Evolutionary conservation across 768 basidiomycete genomes (phyloP), one percentile per base, ranked within the genome.

Genomic region (Lactifluus subvellereus): DNA sequence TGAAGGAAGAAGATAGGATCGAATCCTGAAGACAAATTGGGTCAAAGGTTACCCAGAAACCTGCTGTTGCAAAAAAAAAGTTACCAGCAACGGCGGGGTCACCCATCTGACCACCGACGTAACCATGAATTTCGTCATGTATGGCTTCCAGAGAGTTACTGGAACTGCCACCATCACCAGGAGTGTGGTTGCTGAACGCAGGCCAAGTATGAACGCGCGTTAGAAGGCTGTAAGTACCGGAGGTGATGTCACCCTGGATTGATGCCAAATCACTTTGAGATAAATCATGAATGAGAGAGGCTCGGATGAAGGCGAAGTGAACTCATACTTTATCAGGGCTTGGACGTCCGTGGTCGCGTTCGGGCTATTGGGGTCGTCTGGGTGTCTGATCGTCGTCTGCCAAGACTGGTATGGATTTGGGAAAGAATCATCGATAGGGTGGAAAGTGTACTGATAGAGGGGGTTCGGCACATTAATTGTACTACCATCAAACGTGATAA

Each of bases 1-100:
- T 83, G 83, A 63, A 83, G 67, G 70, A 75, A 82, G 74, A 84
- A 83, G 64, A 82, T 77, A 0, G 81, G 80, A 67, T 83, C 82
- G 62, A 81, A 80, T 0, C 73, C 81, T 79, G 57, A 16, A 40
- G 32, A 76, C 73, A 43, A 74, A 16, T 16, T 10, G 6, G 14
- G 35, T 62, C 43, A 62, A 37, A 53, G 5, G 16, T 45, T 11
- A 38, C 11, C 9, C 32, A n/a, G 51, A 6, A 74, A 72, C 57
- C 77, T 72, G 7, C 69, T 60, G 79, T 80, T 80, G 32, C 30
- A 80, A 78, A 27, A 18, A 30, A 18, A 16, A 11, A n/a, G 5
- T 65, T 71, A 6, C 77, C 78, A 22, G 79, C 79, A 33, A 77
- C 71, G 18, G 51, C 20, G 8, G 59, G 53, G 42, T 55, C n/a